phyloP scores from a whole-genome alignment of 495 filamentous ascomycete genomes.

The Aspergillus baeticus region DNA sequence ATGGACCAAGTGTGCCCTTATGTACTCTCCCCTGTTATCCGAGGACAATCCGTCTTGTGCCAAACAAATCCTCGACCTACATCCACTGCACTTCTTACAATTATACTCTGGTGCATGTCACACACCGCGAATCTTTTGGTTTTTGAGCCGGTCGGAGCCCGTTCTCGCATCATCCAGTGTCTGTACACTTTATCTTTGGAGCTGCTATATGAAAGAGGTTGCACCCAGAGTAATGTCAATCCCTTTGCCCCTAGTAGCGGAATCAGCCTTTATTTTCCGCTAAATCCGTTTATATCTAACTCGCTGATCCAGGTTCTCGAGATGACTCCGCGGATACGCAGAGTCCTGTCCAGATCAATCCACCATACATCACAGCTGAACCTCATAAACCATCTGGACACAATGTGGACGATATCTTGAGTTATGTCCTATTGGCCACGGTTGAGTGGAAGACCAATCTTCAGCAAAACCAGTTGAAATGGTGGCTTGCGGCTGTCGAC shows the following conservation, averaged over 20 bases:
- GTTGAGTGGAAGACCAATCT: constrained; percentile 30
- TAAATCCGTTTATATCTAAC: not conserved
- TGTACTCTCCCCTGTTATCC: constrained; percentile 35
- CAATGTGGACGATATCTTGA: constrained; percentile 24
- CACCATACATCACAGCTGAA: too few relatives aligned
- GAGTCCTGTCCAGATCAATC: not conserved
- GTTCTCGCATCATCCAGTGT: constrained; percentile 23
- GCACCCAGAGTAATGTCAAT: too few relatives aligned
- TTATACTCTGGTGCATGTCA: constrained; percentile 40
- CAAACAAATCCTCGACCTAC: constrained; percentile 30
- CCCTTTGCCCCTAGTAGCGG: constrained; percentile 12
- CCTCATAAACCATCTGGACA: too few relatives aligned
- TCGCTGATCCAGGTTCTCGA: too few relatives aligned
- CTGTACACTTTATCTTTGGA: constrained; percentile 29
- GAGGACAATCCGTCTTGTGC: constrained; percentile 34
- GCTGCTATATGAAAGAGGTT: constrained; percentile 18
- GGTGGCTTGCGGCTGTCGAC: constrained; percentile 27
- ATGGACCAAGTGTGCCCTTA: constrained; percentile 38
- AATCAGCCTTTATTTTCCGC: not conserved
- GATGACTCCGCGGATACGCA: too few relatives aligned
- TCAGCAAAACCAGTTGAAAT: constrained; percentile 31
- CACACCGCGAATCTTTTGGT: constrained; percentile 37
- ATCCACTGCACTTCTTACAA: constrained; percentile 32
- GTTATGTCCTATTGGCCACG: constrained; percentile 25
- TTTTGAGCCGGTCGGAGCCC: constrained; percentile 26